A percentile compares a stretch with the other conserved stretches of the same genome.
These are phyloP conservation scores for Rhinocladiella similis DNA, from an alignment of 2,329 filamentous ascomycete species.

Conservation along the genomic window DNA sequence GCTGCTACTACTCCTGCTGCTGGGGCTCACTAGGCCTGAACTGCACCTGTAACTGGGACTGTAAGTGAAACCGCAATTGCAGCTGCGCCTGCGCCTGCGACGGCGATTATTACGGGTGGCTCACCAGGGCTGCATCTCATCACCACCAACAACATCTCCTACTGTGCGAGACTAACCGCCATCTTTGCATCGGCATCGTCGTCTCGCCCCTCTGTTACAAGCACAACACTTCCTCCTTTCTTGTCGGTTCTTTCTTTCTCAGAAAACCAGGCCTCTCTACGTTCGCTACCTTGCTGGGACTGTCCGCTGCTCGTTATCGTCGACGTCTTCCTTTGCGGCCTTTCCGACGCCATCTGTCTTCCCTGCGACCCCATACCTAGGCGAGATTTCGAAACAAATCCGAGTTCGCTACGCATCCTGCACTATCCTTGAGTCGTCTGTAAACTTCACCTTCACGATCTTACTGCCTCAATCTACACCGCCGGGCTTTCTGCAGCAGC, in stretches of 20 bases:
- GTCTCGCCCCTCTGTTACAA: too few species aligned
- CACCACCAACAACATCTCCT: too few species aligned
- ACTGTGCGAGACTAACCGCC: too few species aligned
- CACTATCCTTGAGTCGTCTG: neutral
- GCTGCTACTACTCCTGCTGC: too few species aligned
- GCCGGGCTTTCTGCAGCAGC: conserved; percentile 14
- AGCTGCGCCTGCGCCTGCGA: too few species aligned
- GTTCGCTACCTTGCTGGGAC: neutral
- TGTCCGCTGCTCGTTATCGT: neutral
- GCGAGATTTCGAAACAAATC: conserved; percentile 10
- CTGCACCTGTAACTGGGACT: neutral
- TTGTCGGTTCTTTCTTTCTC: neutral
- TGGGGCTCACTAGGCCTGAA: neutral
- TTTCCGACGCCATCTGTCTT: neutral
- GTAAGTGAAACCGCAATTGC: neutral
- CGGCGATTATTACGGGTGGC: too few species aligned
- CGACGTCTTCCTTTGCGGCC: neutral
- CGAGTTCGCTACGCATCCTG: conserved; percentile 8
- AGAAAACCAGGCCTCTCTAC: neutral
- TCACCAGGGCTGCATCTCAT: too few species aligned
- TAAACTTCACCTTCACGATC: neutral
- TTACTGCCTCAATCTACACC: neutral
- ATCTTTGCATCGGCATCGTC: too few species aligned
- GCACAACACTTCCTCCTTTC: too few species aligned
- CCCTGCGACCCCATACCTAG: neutral